Evolutionary conservation across 1,284 basidiomycete genomes (phyloP).

Genomic region (Ustilago trichophora): DNA sequence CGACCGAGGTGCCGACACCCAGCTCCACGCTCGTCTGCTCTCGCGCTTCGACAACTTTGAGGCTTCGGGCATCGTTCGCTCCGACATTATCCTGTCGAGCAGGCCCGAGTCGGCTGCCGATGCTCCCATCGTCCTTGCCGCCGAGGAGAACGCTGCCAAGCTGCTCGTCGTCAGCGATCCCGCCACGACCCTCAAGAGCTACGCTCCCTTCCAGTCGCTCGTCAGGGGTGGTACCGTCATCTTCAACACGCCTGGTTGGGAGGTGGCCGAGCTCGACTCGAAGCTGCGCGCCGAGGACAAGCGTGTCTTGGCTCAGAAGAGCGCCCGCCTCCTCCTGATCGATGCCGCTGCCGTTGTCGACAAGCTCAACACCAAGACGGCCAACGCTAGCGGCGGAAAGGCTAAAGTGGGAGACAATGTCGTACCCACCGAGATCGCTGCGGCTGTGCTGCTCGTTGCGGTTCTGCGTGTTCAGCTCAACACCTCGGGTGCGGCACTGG

Average conservation of each 20-base stretch:
- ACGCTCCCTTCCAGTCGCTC: constrained; percentile 57
- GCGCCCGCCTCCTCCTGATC: constrained; percentile 54
- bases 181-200: constrained; percentile 53
- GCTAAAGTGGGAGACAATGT: constrained; percentile 51
- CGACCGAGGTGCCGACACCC: constrained; percentile 41
- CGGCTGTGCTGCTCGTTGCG: constrained; percentile 55
- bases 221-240: constrained; percentile 59
- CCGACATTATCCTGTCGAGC: constrained; percentile 56
- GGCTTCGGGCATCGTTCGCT: constrained; percentile 57
- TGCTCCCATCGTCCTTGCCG: constrained; percentile 55
- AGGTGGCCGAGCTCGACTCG: constrained; percentile 57
- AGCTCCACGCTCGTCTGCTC: constrained; percentile 55
- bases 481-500: constrained; percentile 38
- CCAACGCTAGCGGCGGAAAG: constrained; percentile 53
- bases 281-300: constrained; percentile 61
- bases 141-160: constrained; percentile 49
- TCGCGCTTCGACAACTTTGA: constrained; percentile 65
- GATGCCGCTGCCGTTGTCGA: constrained; percentile 57
- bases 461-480: constrained; percentile 54
- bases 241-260: constrained; percentile 61
- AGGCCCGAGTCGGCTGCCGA: constrained; percentile 46
- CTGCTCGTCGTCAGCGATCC: constrained; percentile 60
- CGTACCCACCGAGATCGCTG: constrained; percentile 52
- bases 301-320: constrained; percentile 55
- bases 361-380: constrained; percentile 52